These are phyloP conservation scores for Globisporangium paddicum DNA, from an alignment of 352 stramenopile species.

Conservation along the genomic window DNA sequence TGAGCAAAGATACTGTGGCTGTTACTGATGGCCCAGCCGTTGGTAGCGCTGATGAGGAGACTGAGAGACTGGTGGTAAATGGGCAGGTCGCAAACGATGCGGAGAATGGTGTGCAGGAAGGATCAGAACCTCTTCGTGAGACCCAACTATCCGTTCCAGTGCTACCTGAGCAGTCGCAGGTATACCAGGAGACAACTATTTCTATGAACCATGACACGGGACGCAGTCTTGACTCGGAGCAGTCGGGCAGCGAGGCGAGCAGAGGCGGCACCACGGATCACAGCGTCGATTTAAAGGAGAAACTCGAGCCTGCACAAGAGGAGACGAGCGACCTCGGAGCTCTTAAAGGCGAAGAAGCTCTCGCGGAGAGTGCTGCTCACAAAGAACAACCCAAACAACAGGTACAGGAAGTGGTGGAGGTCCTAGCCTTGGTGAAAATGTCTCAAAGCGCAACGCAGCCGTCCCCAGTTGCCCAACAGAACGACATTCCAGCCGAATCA, in stretches of 20 bases:
- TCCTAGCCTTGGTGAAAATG: not conserved
- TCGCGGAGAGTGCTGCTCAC: not conserved
- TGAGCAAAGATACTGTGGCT: not conserved
- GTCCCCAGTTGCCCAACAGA: not conserved
- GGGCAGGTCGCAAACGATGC: too few relatives aligned
- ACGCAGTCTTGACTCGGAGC: not conserved
- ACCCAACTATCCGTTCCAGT: not conserved
- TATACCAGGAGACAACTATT: not conserved
- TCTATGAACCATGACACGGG: not conserved
- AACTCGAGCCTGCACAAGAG: not conserved
- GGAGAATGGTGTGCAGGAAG: not conserved
- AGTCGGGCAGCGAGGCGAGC: not conserved
- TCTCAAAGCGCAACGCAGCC: not conserved
- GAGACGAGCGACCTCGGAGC: not conserved
- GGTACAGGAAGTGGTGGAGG: not conserved
- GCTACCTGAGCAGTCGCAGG: not conserved
- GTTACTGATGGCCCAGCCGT: not conserved
- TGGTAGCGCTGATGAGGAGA: not conserved
- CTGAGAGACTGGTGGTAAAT: too few relatives aligned
- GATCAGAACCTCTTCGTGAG: not conserved
- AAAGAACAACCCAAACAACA: not conserved
- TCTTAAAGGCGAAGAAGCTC: not conserved
- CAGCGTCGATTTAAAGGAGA: not conserved
- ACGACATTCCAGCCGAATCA: not conserved
- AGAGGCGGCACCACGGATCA: not conserved